Evolutionary conservation across 2,329 filamentous ascomycete species (phyloP).

Genomic region (Scedosporium apiospermum): DNA sequence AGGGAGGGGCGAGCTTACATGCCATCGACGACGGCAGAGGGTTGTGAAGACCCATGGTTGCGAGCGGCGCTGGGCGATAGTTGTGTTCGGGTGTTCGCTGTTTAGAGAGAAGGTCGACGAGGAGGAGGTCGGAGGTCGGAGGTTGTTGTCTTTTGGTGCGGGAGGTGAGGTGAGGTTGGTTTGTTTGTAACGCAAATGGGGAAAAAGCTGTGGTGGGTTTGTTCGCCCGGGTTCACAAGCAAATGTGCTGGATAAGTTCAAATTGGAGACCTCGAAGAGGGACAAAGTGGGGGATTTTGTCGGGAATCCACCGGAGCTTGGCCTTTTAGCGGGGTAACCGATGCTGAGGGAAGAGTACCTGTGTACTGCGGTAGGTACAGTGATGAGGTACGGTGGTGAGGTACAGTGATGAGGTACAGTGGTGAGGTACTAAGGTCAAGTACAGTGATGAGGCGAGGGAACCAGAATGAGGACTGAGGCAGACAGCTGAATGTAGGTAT

Average conservation of each 20-base stretch:
- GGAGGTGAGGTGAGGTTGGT: neutral
- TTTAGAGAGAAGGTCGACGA: neutral
- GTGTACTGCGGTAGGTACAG: neutral
- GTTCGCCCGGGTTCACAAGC: neutral
- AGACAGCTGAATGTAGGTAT: too few relatives aligned
- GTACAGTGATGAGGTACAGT: too few relatives aligned
- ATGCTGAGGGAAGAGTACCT: neutral
- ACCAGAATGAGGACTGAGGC: neutral
- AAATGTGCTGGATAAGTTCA: neutral
- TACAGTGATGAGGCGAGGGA: neutral
- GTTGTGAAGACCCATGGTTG: constrained; percentile 54
- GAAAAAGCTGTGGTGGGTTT: neutral
- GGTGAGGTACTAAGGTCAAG: too few relatives aligned
- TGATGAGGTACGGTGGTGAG: neutral
- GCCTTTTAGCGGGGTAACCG: constrained; percentile 2
- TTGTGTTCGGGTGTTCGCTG: neutral
- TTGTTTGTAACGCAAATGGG: neutral
- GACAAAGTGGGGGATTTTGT: neutral
- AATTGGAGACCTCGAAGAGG: neutral
- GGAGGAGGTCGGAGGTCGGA: neutral
- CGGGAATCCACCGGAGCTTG: neutral
- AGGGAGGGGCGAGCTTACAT: constrained; percentile 40
- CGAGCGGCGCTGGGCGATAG: neutral
- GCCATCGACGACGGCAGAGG: constrained; percentile 58
- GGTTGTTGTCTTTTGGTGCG: neutral